Evolutionary conservation across 352 stramenopile species (phyloP), one percentile per base, ranked within the genome.

Genomic region (Saprolegnia parasitica): DNA sequence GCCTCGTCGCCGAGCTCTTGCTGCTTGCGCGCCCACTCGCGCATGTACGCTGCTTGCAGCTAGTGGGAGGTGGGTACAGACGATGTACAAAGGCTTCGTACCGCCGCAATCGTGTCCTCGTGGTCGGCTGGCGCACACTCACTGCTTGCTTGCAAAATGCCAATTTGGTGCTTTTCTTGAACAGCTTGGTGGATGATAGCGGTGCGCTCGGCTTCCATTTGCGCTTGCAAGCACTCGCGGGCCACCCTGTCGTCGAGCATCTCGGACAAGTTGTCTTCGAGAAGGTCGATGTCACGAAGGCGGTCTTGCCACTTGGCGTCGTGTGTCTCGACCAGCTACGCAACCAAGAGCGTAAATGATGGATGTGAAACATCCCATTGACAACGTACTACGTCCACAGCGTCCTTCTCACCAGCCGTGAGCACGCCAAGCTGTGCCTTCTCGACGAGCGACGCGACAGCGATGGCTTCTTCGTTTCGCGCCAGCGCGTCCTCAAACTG

Each of bases 391-490:
- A 24, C 16, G 32, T 56, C 8, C 0, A 67, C n/a, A 8, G 15
- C 10, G 13, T 58, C 26, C 24, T 62, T 49, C 6, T 70, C 63
- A n/a, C 8, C 16, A 5, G 47, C 5, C 5, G 45, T 40, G 16
- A 56, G 15, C 21, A 9, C 23, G 4, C 63, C 63, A 2, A 70
- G 29, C 29, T 62, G 29, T 4, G 46, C 63, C 35, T 62, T 62
- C 37, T 70, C 63, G 23, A 70, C 37, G 10, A 61, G 26, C 47
- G 35, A 37, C 2, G 63, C 63, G 18, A 52, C 35, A 4, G 10
- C 37, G 18, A 70, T 18, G 10, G 49, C 50, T 46, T 70, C 63
- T 42, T 58, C 63, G 9, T 54, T n/a, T 8, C 18, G 18, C 32
- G 26, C 21, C 5, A 50, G 23, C 3, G 18, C 18, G 4, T 37